phyloP scores from a whole-genome alignment of 2,329 filamentous ascomycete genomes.

The Talaromyces amestolkiae region DNA sequence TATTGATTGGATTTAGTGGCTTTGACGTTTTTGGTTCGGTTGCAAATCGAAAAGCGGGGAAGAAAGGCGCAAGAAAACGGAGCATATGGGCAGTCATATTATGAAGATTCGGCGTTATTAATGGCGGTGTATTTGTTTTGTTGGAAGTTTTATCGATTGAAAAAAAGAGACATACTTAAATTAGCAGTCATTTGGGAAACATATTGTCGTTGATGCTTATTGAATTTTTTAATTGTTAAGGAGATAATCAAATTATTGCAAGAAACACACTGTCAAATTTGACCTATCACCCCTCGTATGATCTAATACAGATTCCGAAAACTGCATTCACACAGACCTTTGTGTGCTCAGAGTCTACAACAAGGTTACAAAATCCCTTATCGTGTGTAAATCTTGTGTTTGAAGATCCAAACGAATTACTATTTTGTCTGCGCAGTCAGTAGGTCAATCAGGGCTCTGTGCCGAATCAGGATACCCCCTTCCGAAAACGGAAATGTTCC shows the following conservation, averaged over 20 bases:
- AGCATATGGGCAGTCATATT: not conserved
- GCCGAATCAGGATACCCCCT: not conserved
- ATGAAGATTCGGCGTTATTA: not conserved
- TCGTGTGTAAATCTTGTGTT: too few species aligned
- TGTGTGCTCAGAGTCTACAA: too few species aligned
- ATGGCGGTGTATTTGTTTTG: not conserved
- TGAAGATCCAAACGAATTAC: too few species aligned
- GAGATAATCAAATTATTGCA: too few species aligned
- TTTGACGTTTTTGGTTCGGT: not conserved
- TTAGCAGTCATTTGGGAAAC: not conserved
- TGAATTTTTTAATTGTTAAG: too few species aligned
- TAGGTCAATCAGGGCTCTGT: not conserved
- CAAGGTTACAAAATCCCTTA: too few species aligned
- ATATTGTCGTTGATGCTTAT: not conserved
- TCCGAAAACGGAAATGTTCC: not conserved
- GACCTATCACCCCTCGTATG: too few species aligned
- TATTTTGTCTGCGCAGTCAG: too few species aligned
- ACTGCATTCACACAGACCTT: too few species aligned
- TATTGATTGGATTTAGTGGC: not conserved
- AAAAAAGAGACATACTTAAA: not conserved
- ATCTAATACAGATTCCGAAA: too few species aligned
- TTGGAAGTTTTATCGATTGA: not conserved
- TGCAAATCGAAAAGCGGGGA: not conserved
- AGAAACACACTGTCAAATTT: too few species aligned
- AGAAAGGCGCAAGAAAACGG: not conserved